These are phyloP conservation scores for Penicillium hordei DNA, from an alignment of 2,329 filamentous ascomycete genomes.

Conservation along the genomic window DNA sequence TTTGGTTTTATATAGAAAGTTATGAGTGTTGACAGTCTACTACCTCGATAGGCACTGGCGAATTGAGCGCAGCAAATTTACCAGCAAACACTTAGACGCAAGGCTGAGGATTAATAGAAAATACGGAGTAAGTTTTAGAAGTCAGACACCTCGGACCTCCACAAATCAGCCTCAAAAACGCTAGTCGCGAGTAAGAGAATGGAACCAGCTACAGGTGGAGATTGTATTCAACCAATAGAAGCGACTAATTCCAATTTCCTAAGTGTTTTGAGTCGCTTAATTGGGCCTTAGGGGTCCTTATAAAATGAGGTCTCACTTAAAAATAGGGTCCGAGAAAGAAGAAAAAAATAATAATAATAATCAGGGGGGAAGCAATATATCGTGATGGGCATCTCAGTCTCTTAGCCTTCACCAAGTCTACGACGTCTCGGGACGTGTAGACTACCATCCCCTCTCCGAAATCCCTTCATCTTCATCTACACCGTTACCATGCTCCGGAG, in stretches of 20 bases:
- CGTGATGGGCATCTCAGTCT: background rate
- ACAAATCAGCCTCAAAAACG: background rate
- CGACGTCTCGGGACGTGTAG: background rate
- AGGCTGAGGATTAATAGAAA: background rate
- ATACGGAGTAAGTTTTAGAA: background rate
- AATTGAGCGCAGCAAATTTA: too few relatives aligned
- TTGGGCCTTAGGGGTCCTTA: background rate
- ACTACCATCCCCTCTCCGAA: background rate
- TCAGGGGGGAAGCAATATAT: background rate
- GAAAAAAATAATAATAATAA: too few relatives aligned
- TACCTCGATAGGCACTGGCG: too few relatives aligned
- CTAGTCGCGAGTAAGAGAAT: background rate
- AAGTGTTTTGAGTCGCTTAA: background rate
- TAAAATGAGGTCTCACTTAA: constrained; percentile 2
- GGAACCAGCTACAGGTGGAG: background rate
- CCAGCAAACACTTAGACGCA: too few relatives aligned
- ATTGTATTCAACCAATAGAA: constrained; percentile 2
- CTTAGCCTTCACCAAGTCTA: background rate
- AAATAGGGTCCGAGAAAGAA: background rate
- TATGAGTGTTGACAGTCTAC: background rate
- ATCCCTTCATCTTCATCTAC: background rate
- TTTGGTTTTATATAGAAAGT: background rate
- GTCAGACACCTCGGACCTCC: background rate
- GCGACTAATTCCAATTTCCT: background rate
- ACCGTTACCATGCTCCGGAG: background rate